Evolutionary conservation across 2,329 filamentous ascomycete genomes (phyloP), one percentile per base, ranked within the genome.

Genomic region (Curvularia lunata): DNA sequence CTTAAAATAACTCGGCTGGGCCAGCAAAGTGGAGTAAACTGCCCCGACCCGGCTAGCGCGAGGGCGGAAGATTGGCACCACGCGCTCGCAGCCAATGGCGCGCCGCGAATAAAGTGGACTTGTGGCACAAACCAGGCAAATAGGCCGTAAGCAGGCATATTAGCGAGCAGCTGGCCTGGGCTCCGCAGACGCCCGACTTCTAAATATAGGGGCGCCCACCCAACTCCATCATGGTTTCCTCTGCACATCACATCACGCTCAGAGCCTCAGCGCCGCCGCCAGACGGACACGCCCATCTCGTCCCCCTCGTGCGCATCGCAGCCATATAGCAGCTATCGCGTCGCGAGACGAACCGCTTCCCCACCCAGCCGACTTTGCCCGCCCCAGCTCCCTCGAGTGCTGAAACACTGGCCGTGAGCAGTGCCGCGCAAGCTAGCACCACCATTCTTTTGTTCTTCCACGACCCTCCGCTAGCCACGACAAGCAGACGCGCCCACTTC

Each of bases 1-100:
- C 70, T 67, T 67, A 71, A 73, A 73, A 71, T 73, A 73, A 64
- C 67, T 60, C 54, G 54, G 56, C 57, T 65, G 54, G 64, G 58
- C 59, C 43, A 54, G 12, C 40, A 45, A 38, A 32, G 49, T 30
- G 32, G 46, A 56, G 59, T 58, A 61, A 58, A 58, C 48, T 27
- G 28, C 21, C 50, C 43, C 8, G 19, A 30, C 45, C 2, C 19
- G 18, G 61, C 48, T 64, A 60, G 54, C 4, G 30, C 16, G 32
- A 12, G 13, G 41, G 27, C n/a, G 48, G 43, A 49, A 52, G 30
- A 52, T 54, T 42, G 57, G 51, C 50, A 42, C 28, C 43, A 45
- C 28, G 54, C 54, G 55, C 10, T 52, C 54, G 49, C 42, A 45
- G 34, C 64, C 62, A 65, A 65, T 62, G 46, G 21, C 18, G 27